Evolutionary conservation across 768 basidiomycete genomes (phyloP).

Genomic region (Cubamyces sp.): DNA sequence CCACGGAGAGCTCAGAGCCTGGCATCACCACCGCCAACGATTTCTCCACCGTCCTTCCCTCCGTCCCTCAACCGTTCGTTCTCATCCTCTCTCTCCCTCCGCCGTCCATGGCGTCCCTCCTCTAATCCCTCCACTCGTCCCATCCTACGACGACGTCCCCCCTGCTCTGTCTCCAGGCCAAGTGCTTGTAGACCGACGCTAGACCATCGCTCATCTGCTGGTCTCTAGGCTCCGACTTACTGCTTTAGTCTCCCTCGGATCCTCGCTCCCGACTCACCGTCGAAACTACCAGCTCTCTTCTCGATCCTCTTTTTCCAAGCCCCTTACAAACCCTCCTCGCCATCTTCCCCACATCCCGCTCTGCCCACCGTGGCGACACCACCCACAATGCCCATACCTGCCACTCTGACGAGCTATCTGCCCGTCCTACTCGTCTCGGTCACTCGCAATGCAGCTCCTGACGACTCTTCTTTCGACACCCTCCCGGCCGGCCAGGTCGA

Average conservation of each 20-base stretch:
- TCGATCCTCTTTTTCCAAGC: not conserved
- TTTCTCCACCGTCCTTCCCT: constrained; percentile 7
- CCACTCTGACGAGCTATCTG: constrained; percentile 52
- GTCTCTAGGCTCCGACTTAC: constrained; percentile 12
- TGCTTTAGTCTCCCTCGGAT: constrained; percentile 7
- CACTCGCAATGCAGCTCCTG: constrained; percentile 57
- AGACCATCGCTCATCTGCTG: constrained; percentile 3
- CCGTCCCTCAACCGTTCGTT: not conserved
- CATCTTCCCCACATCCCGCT: not conserved
- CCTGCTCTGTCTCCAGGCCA: constrained; percentile 15
- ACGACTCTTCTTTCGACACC: constrained; percentile 82
- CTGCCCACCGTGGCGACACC: constrained; percentile 13
- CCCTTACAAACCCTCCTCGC: not conserved
- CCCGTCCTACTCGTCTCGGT: constrained; percentile 72
- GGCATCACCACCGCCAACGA: constrained; percentile 11
- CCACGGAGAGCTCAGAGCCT: not conserved
- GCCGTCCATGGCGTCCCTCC: constrained; percentile 22
- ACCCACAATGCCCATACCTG: constrained; percentile 31
- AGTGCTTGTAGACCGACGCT: constrained; percentile 11
- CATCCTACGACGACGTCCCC: not conserved
- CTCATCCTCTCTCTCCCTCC: constrained; percentile 2
- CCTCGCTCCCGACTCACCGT: constrained; percentile 16
- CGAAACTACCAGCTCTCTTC: constrained; percentile 11
- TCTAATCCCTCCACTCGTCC: not conserved
- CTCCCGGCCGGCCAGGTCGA: constrained; percentile 93